Conservation (phyloP, 805 yeast genomes). For the Wickerhamomyces chambardii region DNA sequence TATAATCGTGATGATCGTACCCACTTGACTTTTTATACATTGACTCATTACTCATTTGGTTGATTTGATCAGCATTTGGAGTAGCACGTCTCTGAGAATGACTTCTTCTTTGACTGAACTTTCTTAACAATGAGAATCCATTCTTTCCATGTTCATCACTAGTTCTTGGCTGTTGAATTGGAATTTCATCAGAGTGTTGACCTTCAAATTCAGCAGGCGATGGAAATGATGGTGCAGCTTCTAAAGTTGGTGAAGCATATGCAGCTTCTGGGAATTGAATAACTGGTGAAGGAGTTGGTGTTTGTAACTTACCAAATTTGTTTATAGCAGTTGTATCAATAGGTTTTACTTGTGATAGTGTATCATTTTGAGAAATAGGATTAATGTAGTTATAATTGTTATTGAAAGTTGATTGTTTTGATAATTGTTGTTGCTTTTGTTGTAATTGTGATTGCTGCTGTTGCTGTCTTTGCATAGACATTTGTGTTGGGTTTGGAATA, state of each 20-base stretch:
- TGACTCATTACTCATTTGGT: conserved; percentile 1
- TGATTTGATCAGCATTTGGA: conserved; percentile 6
- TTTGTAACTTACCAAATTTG: conserved; percentile 6
- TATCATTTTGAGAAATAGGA: too few relatives aligned
- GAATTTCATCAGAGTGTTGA: conserved; percentile 26
- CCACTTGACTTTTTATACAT: not conserved
- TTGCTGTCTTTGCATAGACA: not conserved
- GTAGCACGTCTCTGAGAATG: conserved; percentile 16
- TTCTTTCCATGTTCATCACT: conserved; percentile 13
- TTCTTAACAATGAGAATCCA: conserved; percentile 19
- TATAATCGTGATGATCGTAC: not conserved
- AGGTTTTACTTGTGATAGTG: not conserved
- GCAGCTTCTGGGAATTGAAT: conserved; percentile 38
- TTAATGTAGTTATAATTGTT: not conserved
- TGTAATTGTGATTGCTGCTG: conserved; percentile 3
- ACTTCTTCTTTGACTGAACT: conserved; percentile 18
- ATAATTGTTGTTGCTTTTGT: conserved; percentile 4
- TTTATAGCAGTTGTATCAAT: conserved; percentile 1
- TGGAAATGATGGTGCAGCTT: conserved; percentile 27
- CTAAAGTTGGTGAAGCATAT: conserved; percentile 42
- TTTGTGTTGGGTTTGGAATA: conserved; percentile 11
- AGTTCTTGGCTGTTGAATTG: conserved; percentile 24
- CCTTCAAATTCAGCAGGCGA: conserved; percentile 32
- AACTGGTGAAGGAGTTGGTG: conserved; percentile 31
- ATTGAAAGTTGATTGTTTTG: conserved; percentile 1